A percentile compares a stretch with the other conserved stretches of the same genome.
Evolutionary conservation across 2,329 filamentous ascomycete species (phyloP).

Genomic region (Monosporascus sp.): DNA sequence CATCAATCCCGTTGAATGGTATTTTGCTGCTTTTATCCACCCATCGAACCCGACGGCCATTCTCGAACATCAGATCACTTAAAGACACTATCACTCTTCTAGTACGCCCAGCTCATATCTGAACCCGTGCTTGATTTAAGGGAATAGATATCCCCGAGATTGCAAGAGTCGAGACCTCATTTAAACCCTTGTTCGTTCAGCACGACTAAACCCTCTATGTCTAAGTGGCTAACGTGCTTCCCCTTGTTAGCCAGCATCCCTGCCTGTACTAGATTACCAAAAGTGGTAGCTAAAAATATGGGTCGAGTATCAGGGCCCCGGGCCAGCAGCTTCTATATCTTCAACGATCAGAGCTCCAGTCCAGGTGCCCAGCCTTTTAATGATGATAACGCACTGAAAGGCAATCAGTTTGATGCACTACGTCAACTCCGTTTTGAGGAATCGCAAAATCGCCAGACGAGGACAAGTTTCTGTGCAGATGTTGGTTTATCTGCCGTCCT

Average conservation of each 20-base stretch:
- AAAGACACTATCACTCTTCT: too few species aligned
- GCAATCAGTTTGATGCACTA: slow-evolving; percentile 16
- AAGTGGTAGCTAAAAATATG: slow-evolving; percentile 14
- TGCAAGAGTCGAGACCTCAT: slow-evolving; percentile 10
- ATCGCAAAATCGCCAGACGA: slow-evolving; percentile 22
- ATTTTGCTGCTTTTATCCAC: not conserved
- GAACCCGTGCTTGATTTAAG: slow-evolving; percentile 10
- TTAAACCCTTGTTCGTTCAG: slow-evolving; percentile 15
- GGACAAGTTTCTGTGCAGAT: slow-evolving; percentile 10
- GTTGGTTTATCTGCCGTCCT: slow-evolving; percentile 28
- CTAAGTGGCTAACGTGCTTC: slow-evolving; percentile 10
- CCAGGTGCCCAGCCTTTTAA: slow-evolving; percentile 15
- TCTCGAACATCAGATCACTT: too few species aligned
- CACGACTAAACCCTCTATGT: slow-evolving; percentile 15
- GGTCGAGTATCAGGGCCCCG: slow-evolving; percentile 14
- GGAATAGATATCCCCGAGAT: slow-evolving; percentile 3
- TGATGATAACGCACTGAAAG: slow-evolving; percentile 7
- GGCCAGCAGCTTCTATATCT: slow-evolving; percentile 17
- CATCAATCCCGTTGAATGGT: not conserved
- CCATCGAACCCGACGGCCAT: slow-evolving; percentile 3
- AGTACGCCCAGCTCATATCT: slow-evolving; percentile 3
- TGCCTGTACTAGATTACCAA: slow-evolving; percentile 12
- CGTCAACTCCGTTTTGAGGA: slow-evolving; percentile 24
- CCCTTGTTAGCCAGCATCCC: slow-evolving; percentile 3
- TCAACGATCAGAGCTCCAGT: slow-evolving; percentile 18